phyloP scores from a whole-genome alignment of 768 basidiomycete species.

The Dentipellis fragilis region DNA sequence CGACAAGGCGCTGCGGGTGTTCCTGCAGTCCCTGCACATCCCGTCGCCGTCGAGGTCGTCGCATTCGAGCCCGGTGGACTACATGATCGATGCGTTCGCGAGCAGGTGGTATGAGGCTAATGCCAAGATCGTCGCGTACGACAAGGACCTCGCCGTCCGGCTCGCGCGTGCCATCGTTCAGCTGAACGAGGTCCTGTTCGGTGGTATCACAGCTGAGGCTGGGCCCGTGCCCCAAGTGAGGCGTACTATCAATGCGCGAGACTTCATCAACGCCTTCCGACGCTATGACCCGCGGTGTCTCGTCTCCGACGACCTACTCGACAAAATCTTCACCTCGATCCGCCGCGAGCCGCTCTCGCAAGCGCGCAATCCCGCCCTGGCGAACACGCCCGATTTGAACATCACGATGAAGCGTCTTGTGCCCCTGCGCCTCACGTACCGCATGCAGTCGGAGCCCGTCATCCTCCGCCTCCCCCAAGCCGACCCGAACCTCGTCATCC shows the following conservation, averaged over 20 bases:
- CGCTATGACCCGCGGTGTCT: conserved; percentile 61
- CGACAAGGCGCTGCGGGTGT: conserved; percentile 83
- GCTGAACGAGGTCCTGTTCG: conserved; percentile 83
- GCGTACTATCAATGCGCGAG: conserved; percentile 57
- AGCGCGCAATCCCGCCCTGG: conserved; percentile 39
- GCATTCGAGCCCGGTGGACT: conserved; percentile 42
- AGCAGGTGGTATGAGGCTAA: conserved; percentile 90
- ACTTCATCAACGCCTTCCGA: conserved; percentile 80
- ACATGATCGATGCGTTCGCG: conserved; percentile 77
- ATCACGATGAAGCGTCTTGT: conserved; percentile 67
- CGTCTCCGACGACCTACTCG: conserved; percentile 67
- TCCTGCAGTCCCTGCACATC: conserved; percentile 75
- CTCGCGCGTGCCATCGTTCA: conserved; percentile 78
- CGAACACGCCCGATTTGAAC: conserved; percentile 34
- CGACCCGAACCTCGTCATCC: conserved; percentile 76
- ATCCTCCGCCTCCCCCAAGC: conserved; percentile 76
- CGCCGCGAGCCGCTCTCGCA: conserved; percentile 63
- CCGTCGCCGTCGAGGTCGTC: conserved; percentile 33
- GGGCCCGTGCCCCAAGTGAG: conserved; percentile 43
- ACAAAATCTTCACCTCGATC: conserved; percentile 73
- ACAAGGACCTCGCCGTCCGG: conserved; percentile 68
- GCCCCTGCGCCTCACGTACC: conserved; percentile 76
- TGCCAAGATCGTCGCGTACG: conserved; percentile 62
- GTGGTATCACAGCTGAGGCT: conserved; percentile 51
- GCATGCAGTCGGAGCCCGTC: conserved; percentile 80